Evolutionary conservation across 805 yeast genomes (phyloP).

Genomic region (Komagataella pastoris): DNA sequence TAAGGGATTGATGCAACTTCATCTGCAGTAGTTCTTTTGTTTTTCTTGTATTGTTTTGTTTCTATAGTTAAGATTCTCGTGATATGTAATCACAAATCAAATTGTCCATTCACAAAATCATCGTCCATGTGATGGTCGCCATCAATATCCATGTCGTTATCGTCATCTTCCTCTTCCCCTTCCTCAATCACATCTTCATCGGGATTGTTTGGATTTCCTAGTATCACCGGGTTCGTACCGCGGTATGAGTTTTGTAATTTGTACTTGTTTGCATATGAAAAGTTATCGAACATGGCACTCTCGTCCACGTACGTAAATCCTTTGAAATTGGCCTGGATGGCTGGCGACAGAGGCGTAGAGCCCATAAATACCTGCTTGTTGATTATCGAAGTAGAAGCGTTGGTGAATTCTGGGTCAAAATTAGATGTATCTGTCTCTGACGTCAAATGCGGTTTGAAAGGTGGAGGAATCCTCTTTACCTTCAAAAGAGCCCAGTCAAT

Average conservation of each 20-base stretch:
- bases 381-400: slow-evolving; percentile 74
- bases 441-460: slow-evolving; percentile 86
- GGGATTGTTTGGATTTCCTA: slow-evolving; percentile 73
- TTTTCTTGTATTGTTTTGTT: not conserved
- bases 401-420: slow-evolving; percentile 96
- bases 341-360: slow-evolving; percentile 82
- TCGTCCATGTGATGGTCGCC: slow-evolving; percentile 38
- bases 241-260: not conserved
- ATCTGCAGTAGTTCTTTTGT: not conserved
- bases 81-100: slow-evolving; percentile 42
- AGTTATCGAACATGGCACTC: slow-evolving; percentile 81
- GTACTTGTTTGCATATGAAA: slow-evolving; percentile 19
- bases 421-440: slow-evolving; percentile 92
- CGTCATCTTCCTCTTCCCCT: slow-evolving; percentile 27
- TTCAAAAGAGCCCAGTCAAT: slow-evolving; percentile 78
- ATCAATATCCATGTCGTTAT: slow-evolving; percentile 36
- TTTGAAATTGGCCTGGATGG: slow-evolving; percentile 89
- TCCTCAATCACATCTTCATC: slow-evolving; percentile 78
- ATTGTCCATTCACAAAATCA: slow-evolving; percentile 81
- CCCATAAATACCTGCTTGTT: slow-evolving; percentile 52
- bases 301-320: slow-evolving; percentile 97
- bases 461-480: slow-evolving; percentile 84
- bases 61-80: not conserved
- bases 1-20: not conserved
- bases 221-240: slow-evolving; percentile 61